phyloP scores from a whole-genome alignment of 1,284 basidiomycete species.

The Cutaneotrichosporon spelunceum region DNA sequence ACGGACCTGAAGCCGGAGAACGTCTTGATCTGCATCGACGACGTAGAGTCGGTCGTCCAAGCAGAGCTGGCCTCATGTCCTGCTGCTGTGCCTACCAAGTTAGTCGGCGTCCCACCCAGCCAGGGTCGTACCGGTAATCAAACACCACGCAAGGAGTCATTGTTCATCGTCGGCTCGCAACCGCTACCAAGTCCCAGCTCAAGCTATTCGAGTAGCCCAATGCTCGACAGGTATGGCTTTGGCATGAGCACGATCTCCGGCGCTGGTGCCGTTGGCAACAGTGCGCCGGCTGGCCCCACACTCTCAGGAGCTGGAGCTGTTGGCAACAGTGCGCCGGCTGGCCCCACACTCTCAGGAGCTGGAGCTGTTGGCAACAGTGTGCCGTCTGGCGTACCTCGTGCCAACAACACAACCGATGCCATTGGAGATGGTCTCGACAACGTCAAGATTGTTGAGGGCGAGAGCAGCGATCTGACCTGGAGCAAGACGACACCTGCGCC shows the following conservation, averaged over 20 bases:
- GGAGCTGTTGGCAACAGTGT: conserved; percentile 30
- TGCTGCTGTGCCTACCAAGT: conserved; percentile 64
- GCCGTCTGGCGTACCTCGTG: conserved; percentile 12
- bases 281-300: conserved; percentile 42
- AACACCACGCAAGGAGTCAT: conserved; percentile 82
- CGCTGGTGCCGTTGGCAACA: conserved; percentile 29
- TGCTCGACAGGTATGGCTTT: conserved; percentile 88
- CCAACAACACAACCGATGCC: conserved; percentile 51
- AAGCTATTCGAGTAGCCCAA: conserved; percentile 69
- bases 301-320: conserved; percentile 48
- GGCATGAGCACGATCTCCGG: conserved; percentile 71
- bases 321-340: conserved; percentile 28
- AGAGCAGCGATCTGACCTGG: conserved; percentile 54
- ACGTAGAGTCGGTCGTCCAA: conserved; percentile 90
- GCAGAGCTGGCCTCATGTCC: conserved; percentile 67
- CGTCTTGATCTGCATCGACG: conserved; percentile 94
- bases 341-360: conserved; percentile 52
- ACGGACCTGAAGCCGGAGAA: conserved; percentile 98
- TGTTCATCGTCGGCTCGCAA: conserved; percentile 90
- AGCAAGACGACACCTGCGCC: conserved; percentile 56
- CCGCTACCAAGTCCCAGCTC: conserved; percentile 76
- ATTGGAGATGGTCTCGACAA: conserved; percentile 60
- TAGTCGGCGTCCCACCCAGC: conserved; percentile 92
- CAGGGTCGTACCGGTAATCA: conserved; percentile 96
- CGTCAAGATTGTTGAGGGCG: conserved; percentile 63